Conservation (phyloP, 2,329 filamentous ascomycete species). For the Proliferodiscus dingleyae region DNA sequence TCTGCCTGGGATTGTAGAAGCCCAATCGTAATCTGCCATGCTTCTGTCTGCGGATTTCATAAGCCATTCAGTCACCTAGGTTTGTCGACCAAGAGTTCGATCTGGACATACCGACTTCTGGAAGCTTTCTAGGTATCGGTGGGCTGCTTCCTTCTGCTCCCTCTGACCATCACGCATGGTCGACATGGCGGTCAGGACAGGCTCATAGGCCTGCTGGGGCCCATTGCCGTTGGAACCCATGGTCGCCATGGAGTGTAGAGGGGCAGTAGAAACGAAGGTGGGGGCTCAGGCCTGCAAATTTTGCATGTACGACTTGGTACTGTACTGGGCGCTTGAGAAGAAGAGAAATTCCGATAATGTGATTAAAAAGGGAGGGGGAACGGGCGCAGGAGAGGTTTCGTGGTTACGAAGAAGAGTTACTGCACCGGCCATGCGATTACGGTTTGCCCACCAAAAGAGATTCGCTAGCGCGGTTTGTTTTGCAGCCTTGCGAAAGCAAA, state of each 20-base stretch:
- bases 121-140: constrained; percentile 87
- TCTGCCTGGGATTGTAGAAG: constrained; percentile 80
- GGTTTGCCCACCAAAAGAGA: neutral
- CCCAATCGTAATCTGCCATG: constrained; percentile 83
- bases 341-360: neutral
- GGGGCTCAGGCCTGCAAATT: constrained; percentile 1
- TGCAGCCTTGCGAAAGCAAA: neutral
- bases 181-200: constrained; percentile 81
- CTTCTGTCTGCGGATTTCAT: constrained; percentile 60
- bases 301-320: neutral
- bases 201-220: constrained; percentile 68
- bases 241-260: constrained; percentile 27
- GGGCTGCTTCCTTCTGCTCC: constrained; percentile 80
- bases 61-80: constrained; percentile 16
- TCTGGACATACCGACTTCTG: constrained; percentile 78
- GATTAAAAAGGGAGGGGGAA: constrained; percentile 6
- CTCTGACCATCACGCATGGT: constrained; percentile 87
- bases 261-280: constrained; percentile 13
- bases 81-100: neutral
- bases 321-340: neutral
- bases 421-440: no score
- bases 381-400: no score
- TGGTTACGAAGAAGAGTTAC: no score
- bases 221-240: constrained; percentile 51
- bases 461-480: neutral